Percentiles rank a stretch among this genome's conserved stretches.
These are phyloP conservation scores for Citrus trifoliata DNA, from an alignment of 345 rosid genomes.

Conservation along the genomic window DNA sequence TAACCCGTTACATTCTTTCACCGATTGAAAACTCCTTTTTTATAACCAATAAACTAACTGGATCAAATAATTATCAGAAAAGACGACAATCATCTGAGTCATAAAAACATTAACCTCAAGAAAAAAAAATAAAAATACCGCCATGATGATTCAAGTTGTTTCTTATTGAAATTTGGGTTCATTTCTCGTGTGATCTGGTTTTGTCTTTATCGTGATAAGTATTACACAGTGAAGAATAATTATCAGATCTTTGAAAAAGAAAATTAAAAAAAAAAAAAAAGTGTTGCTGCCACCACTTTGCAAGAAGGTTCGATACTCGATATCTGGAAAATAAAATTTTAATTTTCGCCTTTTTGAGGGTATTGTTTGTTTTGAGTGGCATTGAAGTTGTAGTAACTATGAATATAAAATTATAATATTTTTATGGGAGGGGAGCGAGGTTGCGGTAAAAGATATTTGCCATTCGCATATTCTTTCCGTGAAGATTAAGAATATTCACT, in stretches of 20 bases:
- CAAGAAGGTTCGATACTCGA: not conserved
- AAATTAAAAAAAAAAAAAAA: too few species aligned
- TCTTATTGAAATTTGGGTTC: not conserved
- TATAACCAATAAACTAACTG: not conserved
- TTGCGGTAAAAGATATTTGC: not conserved
- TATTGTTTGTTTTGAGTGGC: not conserved
- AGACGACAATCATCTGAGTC: not conserved
- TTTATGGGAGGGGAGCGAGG: too few species aligned
- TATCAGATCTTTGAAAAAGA: not conserved
- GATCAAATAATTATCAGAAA: not conserved
- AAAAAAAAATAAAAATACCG: too few species aligned
- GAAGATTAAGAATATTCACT: not conserved
- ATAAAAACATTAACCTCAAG: not conserved
- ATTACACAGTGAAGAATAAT: not conserved
- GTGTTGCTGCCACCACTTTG: too few species aligned
- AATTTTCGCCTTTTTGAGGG: too few species aligned
- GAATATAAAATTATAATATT: too few species aligned
- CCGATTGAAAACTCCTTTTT: not conserved
- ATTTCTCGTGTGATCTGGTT: not conserved
- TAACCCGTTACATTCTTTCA: not conserved
- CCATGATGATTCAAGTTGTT: not conserved
- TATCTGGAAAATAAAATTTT: not conserved
- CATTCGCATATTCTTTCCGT: not conserved
- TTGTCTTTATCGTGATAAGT: not conserved
- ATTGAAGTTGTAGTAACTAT: not conserved